Evolutionary conservation across 768 basidiomycete species (phyloP).

Genomic region (Omphalotus guepiniiformis): DNA sequence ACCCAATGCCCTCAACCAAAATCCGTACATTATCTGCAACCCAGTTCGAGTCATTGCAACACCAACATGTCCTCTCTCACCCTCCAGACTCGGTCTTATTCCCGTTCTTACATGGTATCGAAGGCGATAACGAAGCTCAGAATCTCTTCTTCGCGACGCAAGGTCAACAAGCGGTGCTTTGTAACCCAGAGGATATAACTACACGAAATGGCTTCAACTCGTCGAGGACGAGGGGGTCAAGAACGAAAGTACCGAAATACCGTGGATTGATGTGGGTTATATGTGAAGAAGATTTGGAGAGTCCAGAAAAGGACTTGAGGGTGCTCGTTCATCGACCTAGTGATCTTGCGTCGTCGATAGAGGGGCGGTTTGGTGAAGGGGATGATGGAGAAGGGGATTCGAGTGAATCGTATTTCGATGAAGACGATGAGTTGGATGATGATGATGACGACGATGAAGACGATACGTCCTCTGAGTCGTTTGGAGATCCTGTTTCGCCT

Average conservation of each 20-base stretch:
- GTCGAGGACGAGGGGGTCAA: slow-evolving; percentile 8
- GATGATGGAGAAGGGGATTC: slow-evolving; percentile 15
- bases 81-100: slow-evolving; percentile 81
- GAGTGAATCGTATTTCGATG: slow-evolving; percentile 17
- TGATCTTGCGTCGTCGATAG: slow-evolving; percentile 1
- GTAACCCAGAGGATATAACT: slow-evolving; percentile 6
- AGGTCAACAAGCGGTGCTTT: slow-evolving; percentile 10
- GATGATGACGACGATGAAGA: slow-evolving; percentile 24
- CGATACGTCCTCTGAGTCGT: slow-evolving; percentile 12
- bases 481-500: slow-evolving; percentile 2
- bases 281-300: slow-evolving; percentile 62
- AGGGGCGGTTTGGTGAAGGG: slow-evolving; percentile 20
- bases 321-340: slow-evolving; percentile 28
- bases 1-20: not conserved
- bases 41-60: slow-evolving; percentile 16
- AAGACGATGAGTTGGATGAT: slow-evolving; percentile 20
- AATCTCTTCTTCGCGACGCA: slow-evolving; percentile 70
- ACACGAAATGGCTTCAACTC: slow-evolving; percentile 13
- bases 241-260: slow-evolving; percentile 39
- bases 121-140: slow-evolving; percentile 75
- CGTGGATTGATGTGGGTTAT: slow-evolving; percentile 85
- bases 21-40: slow-evolving; percentile 1
- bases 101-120: slow-evolving; percentile 86
- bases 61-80: slow-evolving; percentile 43
- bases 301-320: slow-evolving; percentile 22